These are phyloP conservation scores for Aspergillus fijiensis DNA, from an alignment of 2,329 filamentous ascomycete species.

Conservation along the genomic window DNA sequence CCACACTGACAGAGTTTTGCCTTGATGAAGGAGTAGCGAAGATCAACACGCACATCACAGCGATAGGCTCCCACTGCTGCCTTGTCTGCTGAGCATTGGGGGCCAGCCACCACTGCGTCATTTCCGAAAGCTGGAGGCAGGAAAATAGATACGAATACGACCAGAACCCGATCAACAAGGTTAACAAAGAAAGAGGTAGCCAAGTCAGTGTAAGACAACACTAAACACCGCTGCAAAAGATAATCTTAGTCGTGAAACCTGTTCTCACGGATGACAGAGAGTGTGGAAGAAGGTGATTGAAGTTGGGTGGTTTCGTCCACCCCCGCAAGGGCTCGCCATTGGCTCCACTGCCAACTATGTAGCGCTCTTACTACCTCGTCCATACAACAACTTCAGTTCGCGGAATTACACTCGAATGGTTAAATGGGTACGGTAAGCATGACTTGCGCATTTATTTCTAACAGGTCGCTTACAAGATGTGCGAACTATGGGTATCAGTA, in stretches of 20 bases:
- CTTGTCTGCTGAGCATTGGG: neutral
- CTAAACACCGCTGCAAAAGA: neutral
- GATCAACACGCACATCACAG: neutral
- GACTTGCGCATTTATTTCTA: neutral
- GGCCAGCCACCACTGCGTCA: neutral
- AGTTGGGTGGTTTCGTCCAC: neutral
- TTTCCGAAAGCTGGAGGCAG: neutral
- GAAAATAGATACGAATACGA: neutral
- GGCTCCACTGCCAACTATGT: neutral
- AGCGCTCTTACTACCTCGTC: no score
- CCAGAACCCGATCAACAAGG: neutral
- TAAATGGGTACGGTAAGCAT: no score
- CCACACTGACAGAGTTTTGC: no score
- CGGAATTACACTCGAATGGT: no score
- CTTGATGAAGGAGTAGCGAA: neutral
- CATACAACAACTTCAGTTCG: neutral
- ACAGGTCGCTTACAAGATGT: neutral
- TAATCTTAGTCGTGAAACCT: no score
- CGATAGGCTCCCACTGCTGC: neutral
- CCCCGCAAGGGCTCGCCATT: neutral
- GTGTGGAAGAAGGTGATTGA: neutral
- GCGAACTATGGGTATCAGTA: neutral
- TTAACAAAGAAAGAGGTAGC: neutral
- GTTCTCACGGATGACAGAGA: no score
- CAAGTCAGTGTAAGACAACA: neutral